Evolutionary conservation across 176 grass and related monocot genomes (phyloP).

Genomic region (Paspalum notatum): DNA sequence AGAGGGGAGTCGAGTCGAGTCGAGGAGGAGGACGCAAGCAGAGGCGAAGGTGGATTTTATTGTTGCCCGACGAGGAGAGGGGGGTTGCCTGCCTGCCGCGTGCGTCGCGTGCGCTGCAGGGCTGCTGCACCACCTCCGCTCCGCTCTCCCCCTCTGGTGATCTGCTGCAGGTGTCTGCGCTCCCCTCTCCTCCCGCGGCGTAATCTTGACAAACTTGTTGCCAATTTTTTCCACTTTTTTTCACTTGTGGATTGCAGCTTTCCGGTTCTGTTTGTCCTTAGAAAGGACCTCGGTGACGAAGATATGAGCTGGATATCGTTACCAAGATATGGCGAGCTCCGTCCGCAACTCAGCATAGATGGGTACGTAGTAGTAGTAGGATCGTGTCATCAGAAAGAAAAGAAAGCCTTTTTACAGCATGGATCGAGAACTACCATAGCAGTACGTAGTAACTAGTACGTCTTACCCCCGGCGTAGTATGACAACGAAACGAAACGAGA

Average conservation of each 20-base stretch:
- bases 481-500: too few species aligned
- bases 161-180: too few species aligned
- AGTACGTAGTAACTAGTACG: too few species aligned
- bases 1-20: background rate
- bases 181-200: background rate
- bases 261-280: background rate
- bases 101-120: constrained; percentile 33
- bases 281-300: background rate
- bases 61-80: constrained; percentile 1
- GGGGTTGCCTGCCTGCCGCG: constrained; percentile 6
- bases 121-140: background rate
- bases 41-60: constrained; percentile 27
- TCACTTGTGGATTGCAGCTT: background rate
- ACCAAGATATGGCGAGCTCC: background rate
- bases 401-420: background rate
- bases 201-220: background rate
- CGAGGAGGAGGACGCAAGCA: background rate
- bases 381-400: background rate
- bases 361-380: background rate
- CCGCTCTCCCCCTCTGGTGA: too few species aligned
- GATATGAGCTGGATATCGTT: constrained; percentile 10
- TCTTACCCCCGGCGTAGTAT: too few species aligned
- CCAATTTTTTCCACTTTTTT: background rate
- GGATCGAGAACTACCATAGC: too few species aligned
- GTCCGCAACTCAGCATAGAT: background rate